Conservation (phyloP, 768 basidiomycete species). For the Pulveroboletus sp. region DNA sequence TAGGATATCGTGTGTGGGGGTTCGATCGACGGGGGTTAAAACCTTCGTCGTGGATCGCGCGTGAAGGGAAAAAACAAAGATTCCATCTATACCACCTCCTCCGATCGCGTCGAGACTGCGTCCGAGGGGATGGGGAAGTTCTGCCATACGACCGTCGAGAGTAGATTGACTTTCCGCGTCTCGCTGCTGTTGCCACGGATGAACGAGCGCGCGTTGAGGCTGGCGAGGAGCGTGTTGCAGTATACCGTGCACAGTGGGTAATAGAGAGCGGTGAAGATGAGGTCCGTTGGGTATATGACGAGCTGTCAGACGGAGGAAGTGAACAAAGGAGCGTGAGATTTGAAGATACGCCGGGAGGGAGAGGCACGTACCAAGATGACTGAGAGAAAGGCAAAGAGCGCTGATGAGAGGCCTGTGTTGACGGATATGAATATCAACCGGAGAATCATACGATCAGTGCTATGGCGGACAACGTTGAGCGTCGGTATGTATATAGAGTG, state of each 20-base stretch:
- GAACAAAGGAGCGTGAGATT: not conserved
- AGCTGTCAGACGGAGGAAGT: constrained; percentile 6
- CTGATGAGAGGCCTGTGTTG: constrained; percentile 24
- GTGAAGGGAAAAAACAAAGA: no score
- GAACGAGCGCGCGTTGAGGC: constrained; percentile 27
- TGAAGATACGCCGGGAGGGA: not conserved
- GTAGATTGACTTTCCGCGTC: not conserved
- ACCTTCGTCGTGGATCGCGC: no score
- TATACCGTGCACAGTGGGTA: constrained; percentile 33
- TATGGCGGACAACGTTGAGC: constrained; percentile 6
- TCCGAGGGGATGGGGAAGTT: not conserved
- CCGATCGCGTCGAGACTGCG: not conserved
- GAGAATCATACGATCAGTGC: constrained; percentile 24
- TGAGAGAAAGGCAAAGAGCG: constrained; percentile 20
- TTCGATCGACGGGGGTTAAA: not conserved
- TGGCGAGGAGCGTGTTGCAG: constrained; percentile 33
- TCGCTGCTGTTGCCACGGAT: constrained; percentile 5
- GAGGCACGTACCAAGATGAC: constrained; percentile 16
- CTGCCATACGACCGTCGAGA: constrained; percentile 10
- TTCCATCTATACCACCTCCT: not conserved
- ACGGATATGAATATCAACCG: constrained; percentile 25
- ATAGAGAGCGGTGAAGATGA: constrained; percentile 24
- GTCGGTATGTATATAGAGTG: not conserved
- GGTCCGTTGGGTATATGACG: constrained; percentile 21
- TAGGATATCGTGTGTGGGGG: no score